phyloP scores from a whole-genome alignment of 2,329 filamentous ascomycete genomes.

The Pseudogymnoascus sp. region DNA sequence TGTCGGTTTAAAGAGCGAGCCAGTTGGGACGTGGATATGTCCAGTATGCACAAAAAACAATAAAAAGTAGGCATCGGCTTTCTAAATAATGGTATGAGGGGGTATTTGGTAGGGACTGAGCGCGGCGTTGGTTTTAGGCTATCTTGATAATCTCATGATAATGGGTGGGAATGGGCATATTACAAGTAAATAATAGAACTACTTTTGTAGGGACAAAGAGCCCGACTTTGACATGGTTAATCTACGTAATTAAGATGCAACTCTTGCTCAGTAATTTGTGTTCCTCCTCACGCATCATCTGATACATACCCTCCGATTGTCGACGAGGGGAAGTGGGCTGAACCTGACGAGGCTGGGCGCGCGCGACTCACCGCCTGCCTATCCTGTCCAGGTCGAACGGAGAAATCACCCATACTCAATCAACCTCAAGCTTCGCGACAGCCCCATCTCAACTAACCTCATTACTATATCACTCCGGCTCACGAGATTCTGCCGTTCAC shows the following conservation, averaged over 20 bases:
- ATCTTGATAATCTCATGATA: background rate
- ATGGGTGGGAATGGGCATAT: background rate
- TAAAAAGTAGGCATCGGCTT: slow-evolving; percentile 10
- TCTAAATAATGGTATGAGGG: background rate
- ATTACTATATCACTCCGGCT: background rate
- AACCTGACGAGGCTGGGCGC: background rate
- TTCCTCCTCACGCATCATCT: background rate
- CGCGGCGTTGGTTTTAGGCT: background rate
- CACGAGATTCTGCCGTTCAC: background rate
- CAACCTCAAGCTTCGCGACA: background rate
- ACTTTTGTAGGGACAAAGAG: background rate
- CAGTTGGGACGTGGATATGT: slow-evolving; percentile 62
- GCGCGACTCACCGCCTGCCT: background rate
- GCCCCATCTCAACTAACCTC: background rate
- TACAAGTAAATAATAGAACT: background rate
- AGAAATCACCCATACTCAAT: slow-evolving; percentile 2
- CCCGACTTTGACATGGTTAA: background rate
- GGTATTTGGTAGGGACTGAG: background rate
- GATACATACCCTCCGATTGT: background rate
- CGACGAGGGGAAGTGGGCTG: background rate
- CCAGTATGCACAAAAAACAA: slow-evolving; percentile 48
- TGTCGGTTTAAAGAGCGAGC: slow-evolving; percentile 61
- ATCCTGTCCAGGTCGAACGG: background rate
- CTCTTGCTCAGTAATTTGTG: background rate
- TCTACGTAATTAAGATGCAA: background rate